Evolutionary conservation across 2,329 filamentous ascomycete species (phyloP), one percentile per base, ranked within the genome.

Genomic region (Dactylellina drechsleri): DNA sequence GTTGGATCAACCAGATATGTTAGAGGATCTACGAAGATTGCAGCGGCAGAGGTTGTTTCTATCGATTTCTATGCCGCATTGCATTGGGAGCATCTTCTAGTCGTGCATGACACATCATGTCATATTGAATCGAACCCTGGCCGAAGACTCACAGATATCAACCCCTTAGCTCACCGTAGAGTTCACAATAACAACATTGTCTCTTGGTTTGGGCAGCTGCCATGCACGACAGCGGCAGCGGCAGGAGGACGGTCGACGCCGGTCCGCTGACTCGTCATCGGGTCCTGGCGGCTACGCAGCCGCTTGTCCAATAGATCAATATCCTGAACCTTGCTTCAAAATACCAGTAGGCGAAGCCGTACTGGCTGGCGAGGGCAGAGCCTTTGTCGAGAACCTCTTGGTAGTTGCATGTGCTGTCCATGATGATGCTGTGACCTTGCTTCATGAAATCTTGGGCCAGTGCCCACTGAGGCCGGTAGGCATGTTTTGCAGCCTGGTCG

Each of bases 321-420:
- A n/a, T 47, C 43, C 15, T 47, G 15, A 2, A 81, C 79, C 49
- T 67, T 78, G 45, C 80, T 74, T 82, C 81, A 16, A 83, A 77
- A 41, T 82, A 82, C 77, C 77, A 78, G 49, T 81, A 81, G 7
- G 62, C 57, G 20, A 76, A 79, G 10, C 49, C 66, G 50, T 79
- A 76, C 57, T 23, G n/a, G 8, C 10, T 7, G 16, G 47, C 16
- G 47, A 47, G 43, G 6, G 13, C 43, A n/a, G 43, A 65, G 1
- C 82, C 82, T 4, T 70, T 47, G 15, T 81, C 79, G 28, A 83
- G 66, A 1, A 80, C 76, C 72, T 81, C 78, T 10, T 77, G 54
- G 76, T 77, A 82, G 71, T 82, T 82, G 78, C 81, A 83, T 31
- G 80, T 79, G 65, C 81, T 82, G 76, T 83, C 82, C 15, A 83